Percentiles rank a stretch among this genome's conserved stretches.
phyloP scores from a whole-genome alignment of 129 eudicot genomes.

The Artemisia argyi region DNA sequence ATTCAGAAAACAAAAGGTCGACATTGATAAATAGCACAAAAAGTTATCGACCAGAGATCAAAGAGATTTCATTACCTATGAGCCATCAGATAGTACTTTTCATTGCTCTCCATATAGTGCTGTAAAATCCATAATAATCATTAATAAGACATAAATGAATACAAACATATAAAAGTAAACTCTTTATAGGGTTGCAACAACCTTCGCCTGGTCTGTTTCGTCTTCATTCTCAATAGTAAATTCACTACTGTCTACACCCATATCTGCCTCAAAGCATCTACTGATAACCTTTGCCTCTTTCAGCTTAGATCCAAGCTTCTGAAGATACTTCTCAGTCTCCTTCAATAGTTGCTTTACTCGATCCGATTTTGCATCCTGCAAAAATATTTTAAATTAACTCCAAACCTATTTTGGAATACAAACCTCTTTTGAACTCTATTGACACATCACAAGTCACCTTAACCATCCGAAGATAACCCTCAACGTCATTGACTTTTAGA shows the following conservation, averaged over 20 bases:
- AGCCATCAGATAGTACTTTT: conserved; percentile 96
- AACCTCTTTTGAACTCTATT: not conserved
- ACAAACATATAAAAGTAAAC: conserved; percentile 1
- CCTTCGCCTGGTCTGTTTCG: conserved; percentile 98
- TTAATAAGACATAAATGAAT: conserved; percentile 20
- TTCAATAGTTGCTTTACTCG: conserved; percentile 88
- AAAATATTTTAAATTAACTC: conserved; percentile 7
- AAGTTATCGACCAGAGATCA: conserved; percentile 1
- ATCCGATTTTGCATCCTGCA: conserved; percentile 95
- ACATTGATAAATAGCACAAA: not conserved
- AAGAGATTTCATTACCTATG: conserved; percentile 63
- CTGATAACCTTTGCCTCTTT: conserved; percentile 75
- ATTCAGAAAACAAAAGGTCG: not conserved
- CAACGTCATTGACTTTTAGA: conserved; percentile 91
- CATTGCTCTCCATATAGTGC: conserved; percentile 98
- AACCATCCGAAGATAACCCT: conserved; percentile 99
- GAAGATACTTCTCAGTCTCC: conserved; percentile 96
- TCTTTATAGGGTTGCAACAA: conserved; percentile 17
- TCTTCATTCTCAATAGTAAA: conserved; percentile 70
- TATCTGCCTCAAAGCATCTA: conserved; percentile 66
- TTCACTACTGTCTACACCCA: conserved; percentile 59
- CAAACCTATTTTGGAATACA: conserved; percentile 11
- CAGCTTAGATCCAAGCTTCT: conserved; percentile 87
- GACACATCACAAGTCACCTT: conserved; percentile 53
- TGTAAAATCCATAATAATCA: conserved; percentile 37